Conservation (phyloP, 192 early-diverging fungal genomes). For the Radiomyces spectabilis region DNA sequence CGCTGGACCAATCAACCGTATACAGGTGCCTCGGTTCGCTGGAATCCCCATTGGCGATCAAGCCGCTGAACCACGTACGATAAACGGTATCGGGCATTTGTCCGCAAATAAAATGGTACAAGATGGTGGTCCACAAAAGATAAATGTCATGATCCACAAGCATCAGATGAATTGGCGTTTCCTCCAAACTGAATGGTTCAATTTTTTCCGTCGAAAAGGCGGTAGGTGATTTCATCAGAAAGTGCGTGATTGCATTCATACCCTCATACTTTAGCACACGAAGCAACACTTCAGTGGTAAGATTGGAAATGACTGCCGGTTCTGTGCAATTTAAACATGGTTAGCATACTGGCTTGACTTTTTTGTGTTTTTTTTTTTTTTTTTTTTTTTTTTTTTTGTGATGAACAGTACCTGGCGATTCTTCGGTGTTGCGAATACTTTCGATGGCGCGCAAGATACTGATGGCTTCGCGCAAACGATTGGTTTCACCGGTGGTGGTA, state of each 20-base stretch:
- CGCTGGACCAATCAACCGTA: constrained; percentile 5
- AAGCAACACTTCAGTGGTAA: constrained; percentile 1
- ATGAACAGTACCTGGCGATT: no score
- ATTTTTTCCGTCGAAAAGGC: neutral
- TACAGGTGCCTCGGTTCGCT: neutral
- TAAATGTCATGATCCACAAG: constrained; percentile 8
- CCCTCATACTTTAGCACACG: neutral
- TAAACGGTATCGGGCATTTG: constrained; percentile 1
- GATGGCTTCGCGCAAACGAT: neutral
- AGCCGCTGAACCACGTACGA: neutral
- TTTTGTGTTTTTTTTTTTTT: neutral
- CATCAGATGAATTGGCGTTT: neutral
- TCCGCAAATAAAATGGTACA: constrained; percentile 1
- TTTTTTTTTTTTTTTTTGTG: neutral
- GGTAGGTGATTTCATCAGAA: neutral
- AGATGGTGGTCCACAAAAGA: constrained; percentile 7
- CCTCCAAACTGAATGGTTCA: constrained; percentile 2
- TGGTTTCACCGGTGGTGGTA: neutral
- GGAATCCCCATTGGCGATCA: neutral
- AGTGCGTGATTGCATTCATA: neutral
- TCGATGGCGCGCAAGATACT: neutral
- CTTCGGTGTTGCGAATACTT: no score
- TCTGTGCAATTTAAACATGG: no score
- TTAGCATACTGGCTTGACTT: neutral
- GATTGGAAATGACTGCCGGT: neutral